Evolutionary conservation across 164 flowering plant species (phyloP).

Genomic region (Vitis rupestris): DNA sequence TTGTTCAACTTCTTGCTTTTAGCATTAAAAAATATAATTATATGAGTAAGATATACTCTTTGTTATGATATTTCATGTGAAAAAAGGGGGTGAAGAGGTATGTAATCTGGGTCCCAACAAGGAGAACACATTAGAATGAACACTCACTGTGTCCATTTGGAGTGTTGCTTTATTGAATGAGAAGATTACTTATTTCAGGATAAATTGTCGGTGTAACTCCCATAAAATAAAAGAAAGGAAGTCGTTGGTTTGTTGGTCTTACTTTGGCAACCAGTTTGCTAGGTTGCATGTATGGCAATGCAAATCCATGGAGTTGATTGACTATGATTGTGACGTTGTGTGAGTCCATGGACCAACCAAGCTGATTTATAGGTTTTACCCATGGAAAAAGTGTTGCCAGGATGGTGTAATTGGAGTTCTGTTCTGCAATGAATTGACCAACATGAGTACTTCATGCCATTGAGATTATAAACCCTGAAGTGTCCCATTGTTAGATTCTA

Average conservation of each 20-base stretch:
- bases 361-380: no score
- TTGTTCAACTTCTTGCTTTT: conserved; percentile 14
- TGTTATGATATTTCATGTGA: neutral
- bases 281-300: no score
- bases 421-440: neutral
- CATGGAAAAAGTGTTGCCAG: neutral
- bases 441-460: neutral
- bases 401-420: neutral
- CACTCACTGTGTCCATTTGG: neutral
- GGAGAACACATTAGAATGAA: neutral
- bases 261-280: no score
- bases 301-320: no score
- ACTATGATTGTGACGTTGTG: no score
- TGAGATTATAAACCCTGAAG: neutral
- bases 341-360: no score
- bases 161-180: no score
- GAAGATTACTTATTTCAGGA: no score
- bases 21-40: neutral
- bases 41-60: neutral
- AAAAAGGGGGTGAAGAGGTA: neutral
- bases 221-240: no score
- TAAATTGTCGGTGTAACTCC: no score
- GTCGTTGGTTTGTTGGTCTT: no score
- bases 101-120: neutral
- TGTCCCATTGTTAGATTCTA: neutral